Percentiles rank a stretch among this genome's conserved stretches.
Evolutionary conservation across 768 basidiomycete species (phyloP).

Genomic region (Mycena leptocephala): DNA sequence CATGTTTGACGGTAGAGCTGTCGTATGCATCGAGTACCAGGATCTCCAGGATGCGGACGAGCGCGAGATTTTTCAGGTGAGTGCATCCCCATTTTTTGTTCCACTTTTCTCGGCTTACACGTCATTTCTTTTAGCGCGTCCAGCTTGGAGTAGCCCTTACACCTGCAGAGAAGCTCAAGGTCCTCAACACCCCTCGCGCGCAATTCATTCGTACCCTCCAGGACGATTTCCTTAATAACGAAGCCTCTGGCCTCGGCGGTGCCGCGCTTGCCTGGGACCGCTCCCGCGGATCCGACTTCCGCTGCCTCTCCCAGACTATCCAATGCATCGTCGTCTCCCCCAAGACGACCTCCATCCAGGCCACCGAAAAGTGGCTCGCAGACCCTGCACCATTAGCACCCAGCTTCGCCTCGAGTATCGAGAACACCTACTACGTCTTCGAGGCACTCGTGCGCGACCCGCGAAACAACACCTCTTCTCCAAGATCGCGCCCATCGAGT

Average conservation of each 20-base stretch:
- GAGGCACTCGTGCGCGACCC: conserved; percentile 59
- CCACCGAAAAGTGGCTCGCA: conserved; percentile 70
- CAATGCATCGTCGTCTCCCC: conserved; percentile 66
- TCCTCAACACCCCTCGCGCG: conserved; percentile 71
- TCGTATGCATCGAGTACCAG: conserved; percentile 87
- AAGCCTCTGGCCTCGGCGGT: conserved; percentile 46
- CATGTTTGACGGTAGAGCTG: conserved; percentile 80
- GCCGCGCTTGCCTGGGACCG: conserved; percentile 53
- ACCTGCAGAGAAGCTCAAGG: conserved; percentile 72
- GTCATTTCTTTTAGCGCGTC: conserved; percentile 67
- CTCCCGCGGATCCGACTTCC: conserved; percentile 65
- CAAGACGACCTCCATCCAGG: conserved; percentile 45
- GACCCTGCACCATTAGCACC: conserved; percentile 48
- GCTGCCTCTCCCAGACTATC: conserved; percentile 70
- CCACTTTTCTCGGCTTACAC: neutral
- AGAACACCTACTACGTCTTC: conserved; percentile 65
- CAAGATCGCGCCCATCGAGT: conserved; percentile 79
- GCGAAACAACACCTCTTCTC: conserved; percentile 56
- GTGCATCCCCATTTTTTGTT: neutral
- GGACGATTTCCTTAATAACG: conserved; percentile 59
- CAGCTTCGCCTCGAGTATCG: conserved; percentile 51
- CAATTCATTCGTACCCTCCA: conserved; percentile 74
- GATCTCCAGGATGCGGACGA: conserved; percentile 72
- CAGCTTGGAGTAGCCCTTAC: conserved; percentile 87
- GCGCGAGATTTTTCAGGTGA: conserved; percentile 82